These are phyloP conservation scores for Phytophthora brassicae DNA, from an alignment of 352 stramenopile species.

Conservation along the genomic window DNA sequence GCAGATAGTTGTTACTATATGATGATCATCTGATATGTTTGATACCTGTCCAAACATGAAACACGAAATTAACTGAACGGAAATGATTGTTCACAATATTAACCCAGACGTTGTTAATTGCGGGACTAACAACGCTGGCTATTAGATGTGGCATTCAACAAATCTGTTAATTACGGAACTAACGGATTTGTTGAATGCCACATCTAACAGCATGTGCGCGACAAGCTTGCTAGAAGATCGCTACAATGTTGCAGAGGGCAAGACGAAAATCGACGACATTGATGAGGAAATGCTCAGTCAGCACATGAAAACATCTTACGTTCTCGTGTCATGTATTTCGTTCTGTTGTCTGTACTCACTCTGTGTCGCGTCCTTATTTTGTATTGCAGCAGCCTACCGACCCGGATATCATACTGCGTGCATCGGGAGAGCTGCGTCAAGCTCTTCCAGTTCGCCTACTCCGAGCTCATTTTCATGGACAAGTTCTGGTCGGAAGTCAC, in stretches of 20 bases:
- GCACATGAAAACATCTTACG: slow-evolving; percentile 77
- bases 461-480: slow-evolving; percentile 94
- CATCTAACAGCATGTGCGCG: slow-evolving; percentile 72
- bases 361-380: slow-evolving; percentile 9
- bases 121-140: too few species aligned
- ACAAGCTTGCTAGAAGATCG: slow-evolving; percentile 89
- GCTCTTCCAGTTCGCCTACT: slow-evolving; percentile 94
- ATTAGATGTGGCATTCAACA: slow-evolving; percentile 24
- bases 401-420: slow-evolving; percentile 94
- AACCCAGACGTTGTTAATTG: too few species aligned
- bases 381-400: slow-evolving; percentile 78
- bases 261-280: slow-evolving; percentile 65
- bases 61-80: slow-evolving; percentile 1
- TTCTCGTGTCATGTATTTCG: slow-evolving; percentile 12
- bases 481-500: slow-evolving; percentile 96
- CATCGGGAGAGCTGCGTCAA: slow-evolving; percentile 94
- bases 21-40: neutral
- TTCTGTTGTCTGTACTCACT: slow-evolving; percentile 14
- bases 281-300: slow-evolving; percentile 75
- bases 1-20: neutral
- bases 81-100: neutral
- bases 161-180: slow-evolving; percentile 34
- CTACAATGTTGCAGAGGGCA: slow-evolving; percentile 75
- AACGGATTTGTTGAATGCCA: slow-evolving; percentile 32
- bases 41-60: slow-evolving; percentile 14